phyloP scores from a whole-genome alignment of 2,329 filamentous ascomycete genomes.

The Phaeoacremonium minimum region DNA sequence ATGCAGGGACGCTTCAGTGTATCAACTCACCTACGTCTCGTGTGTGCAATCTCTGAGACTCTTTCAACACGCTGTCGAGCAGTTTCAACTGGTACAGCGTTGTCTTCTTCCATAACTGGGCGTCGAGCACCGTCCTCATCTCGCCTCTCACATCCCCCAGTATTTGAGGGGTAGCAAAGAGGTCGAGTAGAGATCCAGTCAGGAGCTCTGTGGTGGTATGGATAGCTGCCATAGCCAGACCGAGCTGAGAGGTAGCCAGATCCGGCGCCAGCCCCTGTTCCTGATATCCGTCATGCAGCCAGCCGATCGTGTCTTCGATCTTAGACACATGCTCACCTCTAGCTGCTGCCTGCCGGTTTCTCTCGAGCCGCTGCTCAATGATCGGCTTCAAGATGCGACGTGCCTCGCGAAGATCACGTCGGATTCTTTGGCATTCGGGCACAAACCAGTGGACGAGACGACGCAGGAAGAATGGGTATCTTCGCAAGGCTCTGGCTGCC shows the following conservation, averaged over 20 bases:
- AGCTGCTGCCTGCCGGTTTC: conserved; percentile 16
- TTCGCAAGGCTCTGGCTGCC: conserved; percentile 28
- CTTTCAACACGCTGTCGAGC: conserved; percentile 36
- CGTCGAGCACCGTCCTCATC: conserved; percentile 24
- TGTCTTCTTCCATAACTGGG: conserved; percentile 23
- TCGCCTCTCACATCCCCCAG: conserved; percentile 35
- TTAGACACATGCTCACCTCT: conserved; percentile 3
- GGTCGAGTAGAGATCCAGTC: conserved; percentile 30
- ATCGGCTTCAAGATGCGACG: conserved; percentile 27
- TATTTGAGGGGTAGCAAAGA: conserved; percentile 31
- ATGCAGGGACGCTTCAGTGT: no score
- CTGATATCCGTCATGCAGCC: conserved; percentile 30
- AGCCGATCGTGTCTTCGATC: conserved; percentile 20
- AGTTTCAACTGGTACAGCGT: conserved; percentile 30
- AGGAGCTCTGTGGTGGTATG: conserved; percentile 34
- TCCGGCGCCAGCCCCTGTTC: conserved; percentile 23
- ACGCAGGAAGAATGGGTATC: conserved; percentile 32
- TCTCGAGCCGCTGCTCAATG: conserved; percentile 15
- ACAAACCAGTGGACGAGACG: conserved; percentile 39
- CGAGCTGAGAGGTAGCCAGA: conserved; percentile 26
- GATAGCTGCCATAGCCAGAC: conserved; percentile 31
- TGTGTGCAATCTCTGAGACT: conserved; percentile 27
- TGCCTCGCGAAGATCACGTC: conserved; percentile 29
- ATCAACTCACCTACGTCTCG: conserved; percentile 11
- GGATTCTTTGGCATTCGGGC: conserved; percentile 31